Evolutionary conservation across 352 stramenopile genomes (phyloP), one percentile per base, ranked within the genome.

Genomic region (Pythium diclinum): DNA sequence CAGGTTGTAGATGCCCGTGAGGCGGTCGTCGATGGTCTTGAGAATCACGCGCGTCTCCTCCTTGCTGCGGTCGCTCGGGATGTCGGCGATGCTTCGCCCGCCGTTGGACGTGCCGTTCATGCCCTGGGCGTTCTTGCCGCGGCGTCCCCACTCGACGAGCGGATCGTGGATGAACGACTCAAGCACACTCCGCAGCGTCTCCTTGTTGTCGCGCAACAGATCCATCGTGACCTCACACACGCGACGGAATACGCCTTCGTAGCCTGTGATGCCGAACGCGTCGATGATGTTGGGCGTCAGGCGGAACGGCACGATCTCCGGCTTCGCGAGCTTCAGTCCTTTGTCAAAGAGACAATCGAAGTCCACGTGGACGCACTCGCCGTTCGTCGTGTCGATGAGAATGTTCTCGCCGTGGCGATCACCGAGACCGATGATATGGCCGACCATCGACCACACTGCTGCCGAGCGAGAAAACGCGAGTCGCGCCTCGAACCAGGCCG

Each of bases 271-370:
- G 6, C 98, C 98, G 72, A 99, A 99, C n/a, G 94, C 97, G 72
- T 99, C 98, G 59, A 99, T 87, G 73, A 99, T 99, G 68, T 99
- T 99, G 0, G 96, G 92, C 10, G 98, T 99, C 28, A 99, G 83
- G n/a, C 98, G 94, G 70, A 99, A 99, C 1, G 98, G 98, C 46
- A 99, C 97, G 53, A 99, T 96, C 79, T 99, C 97, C 4, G 97
- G 97, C 49, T 90, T 91, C 13, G 88, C 83, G 11, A 99, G 79
- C 66, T 94, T 90, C 6, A 99, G 80, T 6, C 97, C 98, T 71
- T 99, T 99, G 76, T 99, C 98, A 73, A 99, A 99, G 53, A 99
- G 88, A 69, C 98, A 99, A 74, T 99, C 96, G 80, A 99, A 99
- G 75, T 99, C 98, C 53, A 99, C 98, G 78, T 99, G 98, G 11